These are phyloP conservation scores for Aspergillus bertholletiae DNA, from an alignment of 495 filamentous ascomycete species.

Conservation along the genomic window DNA sequence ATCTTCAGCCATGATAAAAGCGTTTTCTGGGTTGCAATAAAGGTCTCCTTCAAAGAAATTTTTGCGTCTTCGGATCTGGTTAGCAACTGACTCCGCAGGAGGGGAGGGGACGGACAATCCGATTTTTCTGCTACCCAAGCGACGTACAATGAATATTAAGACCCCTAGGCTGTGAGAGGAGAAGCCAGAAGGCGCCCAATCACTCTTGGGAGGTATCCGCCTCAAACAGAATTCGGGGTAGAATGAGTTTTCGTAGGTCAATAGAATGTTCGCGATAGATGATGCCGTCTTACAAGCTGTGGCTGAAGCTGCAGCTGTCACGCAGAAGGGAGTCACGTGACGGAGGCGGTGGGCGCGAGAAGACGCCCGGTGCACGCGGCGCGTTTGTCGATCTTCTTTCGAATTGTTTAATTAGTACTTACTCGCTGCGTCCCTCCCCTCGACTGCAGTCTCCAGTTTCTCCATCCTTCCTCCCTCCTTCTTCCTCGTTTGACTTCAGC, in stretches of 20 bases:
- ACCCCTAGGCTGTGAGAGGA: not conserved
- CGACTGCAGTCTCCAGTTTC: constrained; percentile 3
- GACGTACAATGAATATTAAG: not conserved
- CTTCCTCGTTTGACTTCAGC: not conserved
- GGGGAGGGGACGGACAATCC: not conserved
- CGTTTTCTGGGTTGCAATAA: constrained; percentile 7
- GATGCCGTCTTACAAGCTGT: not conserved
- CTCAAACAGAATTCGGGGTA: not conserved
- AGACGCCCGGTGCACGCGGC: constrained; percentile 18
- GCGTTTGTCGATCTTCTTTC: constrained; percentile 20
- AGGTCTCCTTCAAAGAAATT: constrained; percentile 1
- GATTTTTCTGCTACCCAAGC: not conserved
- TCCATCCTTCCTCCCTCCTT: not conserved
- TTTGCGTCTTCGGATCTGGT: not conserved
- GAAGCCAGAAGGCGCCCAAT: not conserved
- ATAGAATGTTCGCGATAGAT: not conserved
- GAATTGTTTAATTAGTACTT: constrained; percentile 15
- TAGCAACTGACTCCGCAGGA: constrained; percentile 2
- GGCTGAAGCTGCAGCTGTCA: constrained; percentile 26
- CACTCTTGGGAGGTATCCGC: not conserved
- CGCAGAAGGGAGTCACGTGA: constrained; percentile 12
- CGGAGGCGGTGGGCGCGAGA: constrained; percentile 23
- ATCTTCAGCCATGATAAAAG: constrained; percentile 52
- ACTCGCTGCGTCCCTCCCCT: not conserved
- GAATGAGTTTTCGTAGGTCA: not conserved